Evolutionary conservation across 192 early-diverging fungal species (phyloP).

Genomic region (Coemansia sp.): DNA sequence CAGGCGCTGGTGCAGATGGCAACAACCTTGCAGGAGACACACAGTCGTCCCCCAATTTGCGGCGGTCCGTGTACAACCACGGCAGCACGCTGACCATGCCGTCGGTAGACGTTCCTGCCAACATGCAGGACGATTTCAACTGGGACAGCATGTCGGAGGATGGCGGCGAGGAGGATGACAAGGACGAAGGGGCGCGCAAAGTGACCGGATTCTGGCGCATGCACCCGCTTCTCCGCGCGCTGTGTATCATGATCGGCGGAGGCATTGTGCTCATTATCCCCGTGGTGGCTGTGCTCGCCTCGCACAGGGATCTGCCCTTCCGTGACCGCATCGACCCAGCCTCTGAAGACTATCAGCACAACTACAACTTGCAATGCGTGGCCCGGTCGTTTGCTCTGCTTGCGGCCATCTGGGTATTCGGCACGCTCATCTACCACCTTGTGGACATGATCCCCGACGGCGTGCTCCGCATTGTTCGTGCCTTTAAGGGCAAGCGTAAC

Average conservation of each 20-base stretch:
- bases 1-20: conserved; percentile 7
- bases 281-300: conserved; percentile 48
- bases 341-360: conserved; percentile 12
- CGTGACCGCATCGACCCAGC: conserved; percentile 6
- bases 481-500: conserved; percentile 36
- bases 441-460: conserved; percentile 56
- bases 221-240: conserved; percentile 55
- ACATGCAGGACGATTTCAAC: conserved; percentile 48
- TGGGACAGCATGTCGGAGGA: conserved; percentile 36
- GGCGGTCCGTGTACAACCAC: conserved; percentile 14
- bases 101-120: conserved; percentile 26
- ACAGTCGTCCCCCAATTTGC: neutral
- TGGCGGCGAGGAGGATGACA: conserved; percentile 14
- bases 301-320: conserved; percentile 37
- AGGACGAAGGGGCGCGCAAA: conserved; percentile 27
- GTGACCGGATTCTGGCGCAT: conserved; percentile 50
- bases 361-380: conserved; percentile 36
- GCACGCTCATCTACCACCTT: conserved; percentile 53
- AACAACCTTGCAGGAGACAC: neutral
- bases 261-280: conserved; percentile 54
- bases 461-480: conserved; percentile 50
- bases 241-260: conserved; percentile 53
- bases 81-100: conserved; percentile 38
- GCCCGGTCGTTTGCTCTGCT: conserved; percentile 48
- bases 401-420: conserved; percentile 51